Evolutionary conservation across 495 filamentous ascomycete species (phyloP).

Genomic region (Lasiosphaeria ovina): DNA sequence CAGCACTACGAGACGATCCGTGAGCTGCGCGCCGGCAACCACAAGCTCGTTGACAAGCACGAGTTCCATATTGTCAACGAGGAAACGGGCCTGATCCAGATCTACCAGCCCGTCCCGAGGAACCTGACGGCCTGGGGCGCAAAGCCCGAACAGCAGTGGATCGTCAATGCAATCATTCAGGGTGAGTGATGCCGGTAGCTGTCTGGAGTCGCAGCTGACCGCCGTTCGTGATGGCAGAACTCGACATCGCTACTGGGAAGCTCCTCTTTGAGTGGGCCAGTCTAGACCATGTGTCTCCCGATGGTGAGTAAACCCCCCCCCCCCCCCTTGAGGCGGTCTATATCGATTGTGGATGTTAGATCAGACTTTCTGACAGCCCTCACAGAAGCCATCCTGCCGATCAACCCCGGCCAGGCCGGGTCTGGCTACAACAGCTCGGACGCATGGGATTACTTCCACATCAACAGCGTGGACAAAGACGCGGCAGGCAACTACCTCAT

Average conservation of each 20-base stretch:
- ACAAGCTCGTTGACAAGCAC: slow-evolving; percentile 54
- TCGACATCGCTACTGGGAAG: slow-evolving; percentile 37
- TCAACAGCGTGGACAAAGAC: slow-evolving; percentile 63
- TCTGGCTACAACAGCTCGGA: slow-evolving; percentile 44
- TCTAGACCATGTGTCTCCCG: slow-evolving; percentile 38
- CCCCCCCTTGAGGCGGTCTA: neutral
- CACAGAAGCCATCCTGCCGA: slow-evolving; percentile 49
- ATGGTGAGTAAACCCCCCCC: slow-evolving; percentile 27
- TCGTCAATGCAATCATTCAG: slow-evolving; percentile 52
- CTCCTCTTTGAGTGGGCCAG: slow-evolving; percentile 42
- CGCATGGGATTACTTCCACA: slow-evolving; percentile 65
- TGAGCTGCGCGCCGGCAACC: slow-evolving; percentile 51
- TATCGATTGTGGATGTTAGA: neutral
- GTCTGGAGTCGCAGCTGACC: neutral
- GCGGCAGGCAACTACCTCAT: slow-evolving; percentile 57
- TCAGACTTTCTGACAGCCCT: slow-evolving; percentile 6
- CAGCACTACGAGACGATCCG: slow-evolving; percentile 55
- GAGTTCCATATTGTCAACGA: slow-evolving; percentile 53
- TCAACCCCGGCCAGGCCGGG: slow-evolving; percentile 53
- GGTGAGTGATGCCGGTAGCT: slow-evolving; percentile 33
- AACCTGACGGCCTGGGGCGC: slow-evolving; percentile 44
- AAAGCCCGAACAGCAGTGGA: slow-evolving; percentile 44
- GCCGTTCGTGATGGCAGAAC: slow-evolving; percentile 19
- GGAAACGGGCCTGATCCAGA: slow-evolving; percentile 50
- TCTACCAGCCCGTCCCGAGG: slow-evolving; percentile 43